Conservation (phyloP, 768 basidiomycete genomes). For the Pulveroboletus sp. region DNA sequence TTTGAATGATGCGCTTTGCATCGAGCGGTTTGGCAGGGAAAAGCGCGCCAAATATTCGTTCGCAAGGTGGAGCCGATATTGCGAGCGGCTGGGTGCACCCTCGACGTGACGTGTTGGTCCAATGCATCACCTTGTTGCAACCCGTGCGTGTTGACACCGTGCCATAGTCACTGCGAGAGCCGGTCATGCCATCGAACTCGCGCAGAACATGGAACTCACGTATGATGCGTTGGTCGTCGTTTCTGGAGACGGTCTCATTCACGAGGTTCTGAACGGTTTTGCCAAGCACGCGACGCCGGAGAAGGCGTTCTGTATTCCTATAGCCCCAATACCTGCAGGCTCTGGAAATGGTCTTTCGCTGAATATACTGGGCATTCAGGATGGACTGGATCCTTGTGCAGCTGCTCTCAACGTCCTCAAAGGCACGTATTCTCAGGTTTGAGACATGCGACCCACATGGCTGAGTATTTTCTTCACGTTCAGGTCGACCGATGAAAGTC, state of each 20-base stretch:
- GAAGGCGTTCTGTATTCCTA: slow-evolving; percentile 60
- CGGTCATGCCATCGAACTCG: slow-evolving; percentile 66
- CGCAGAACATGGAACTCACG: slow-evolving; percentile 47
- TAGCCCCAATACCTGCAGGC: slow-evolving; percentile 78
- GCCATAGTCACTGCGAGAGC: slow-evolving; percentile 54
- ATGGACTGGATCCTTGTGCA: slow-evolving; percentile 65
- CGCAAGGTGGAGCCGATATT: slow-evolving; percentile 69
- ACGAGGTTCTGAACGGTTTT: slow-evolving; percentile 83
- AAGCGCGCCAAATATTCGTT: slow-evolving; percentile 48
- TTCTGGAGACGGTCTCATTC: slow-evolving; percentile 80
- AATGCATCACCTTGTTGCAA: not conserved
- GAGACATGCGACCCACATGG: not conserved
- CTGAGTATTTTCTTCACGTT: not conserved
- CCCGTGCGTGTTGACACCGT: not conserved
- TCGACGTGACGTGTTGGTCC: slow-evolving; percentile 59
- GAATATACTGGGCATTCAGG: slow-evolving; percentile 64
- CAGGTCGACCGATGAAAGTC: slow-evolving; percentile 68
- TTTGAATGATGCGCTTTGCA: not conserved
- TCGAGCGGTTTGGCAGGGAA: slow-evolving; percentile 44
- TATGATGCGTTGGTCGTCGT: slow-evolving; percentile 72
- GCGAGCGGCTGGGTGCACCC: slow-evolving; percentile 54
- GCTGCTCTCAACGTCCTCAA: slow-evolving; percentile 78
- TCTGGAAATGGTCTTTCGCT: slow-evolving; percentile 75
- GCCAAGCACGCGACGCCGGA: slow-evolving; percentile 56
- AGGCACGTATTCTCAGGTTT: slow-evolving; percentile 34